Evolutionary conservation across 208 protist genomes (phyloP).

Genomic region (Novymonas esmeraldas): DNA sequence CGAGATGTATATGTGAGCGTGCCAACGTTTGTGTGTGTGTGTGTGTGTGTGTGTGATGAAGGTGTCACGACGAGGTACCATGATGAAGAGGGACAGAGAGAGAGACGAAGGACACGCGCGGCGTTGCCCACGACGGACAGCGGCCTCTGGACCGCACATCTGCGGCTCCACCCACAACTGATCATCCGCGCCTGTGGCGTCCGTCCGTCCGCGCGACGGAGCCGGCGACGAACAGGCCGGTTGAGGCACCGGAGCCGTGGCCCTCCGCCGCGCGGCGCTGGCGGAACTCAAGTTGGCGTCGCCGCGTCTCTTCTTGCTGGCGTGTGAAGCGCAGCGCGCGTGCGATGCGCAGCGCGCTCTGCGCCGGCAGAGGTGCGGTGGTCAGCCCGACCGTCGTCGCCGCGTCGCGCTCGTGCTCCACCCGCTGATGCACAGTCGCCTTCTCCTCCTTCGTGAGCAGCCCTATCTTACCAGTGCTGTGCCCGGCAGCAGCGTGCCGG

Average conservation of each 20-base stretch:
- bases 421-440: slow-evolving; percentile 30
- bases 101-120: neutral
- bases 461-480: slow-evolving; percentile 33
- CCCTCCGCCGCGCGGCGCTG: slow-evolving; percentile 3
- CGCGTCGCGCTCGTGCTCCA: slow-evolving; percentile 35
- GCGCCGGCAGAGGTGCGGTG: slow-evolving; percentile 1
- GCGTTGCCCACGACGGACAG: too few relatives aligned
- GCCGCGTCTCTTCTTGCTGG: slow-evolving; percentile 1
- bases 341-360: slow-evolving; percentile 31
- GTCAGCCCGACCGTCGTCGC: slow-evolving; percentile 31
- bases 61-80: neutral
- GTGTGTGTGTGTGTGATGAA: neutral
- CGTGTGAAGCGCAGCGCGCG: slow-evolving; percentile 41
- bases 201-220: too few relatives aligned
- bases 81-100: neutral
- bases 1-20: too few relatives aligned
- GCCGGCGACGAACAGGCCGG: too few relatives aligned
- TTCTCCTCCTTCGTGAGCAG: slow-evolving; percentile 28
- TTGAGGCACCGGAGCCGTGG: too few relatives aligned
- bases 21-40: neutral
- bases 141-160: too few relatives aligned
- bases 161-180: too few relatives aligned
- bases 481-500: slow-evolving; percentile 11
- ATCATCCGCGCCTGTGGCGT: too few relatives aligned
- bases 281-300: slow-evolving; percentile 10